phyloP scores from a whole-genome alignment of 257 asterid species.

The Thymus quinquecostatus region DNA sequence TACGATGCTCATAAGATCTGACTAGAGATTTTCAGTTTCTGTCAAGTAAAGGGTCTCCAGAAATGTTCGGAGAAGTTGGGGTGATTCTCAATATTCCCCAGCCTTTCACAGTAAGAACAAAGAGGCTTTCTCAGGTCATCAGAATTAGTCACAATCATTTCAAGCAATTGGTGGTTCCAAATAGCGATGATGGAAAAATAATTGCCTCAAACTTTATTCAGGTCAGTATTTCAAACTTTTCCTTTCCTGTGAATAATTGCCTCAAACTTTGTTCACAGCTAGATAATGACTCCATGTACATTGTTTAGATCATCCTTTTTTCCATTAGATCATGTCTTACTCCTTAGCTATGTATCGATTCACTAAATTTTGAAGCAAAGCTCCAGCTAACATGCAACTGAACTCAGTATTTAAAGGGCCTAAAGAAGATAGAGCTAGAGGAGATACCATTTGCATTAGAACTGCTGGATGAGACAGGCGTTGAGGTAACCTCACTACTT shows the following conservation, averaged over 20 bases:
- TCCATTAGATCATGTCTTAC: background rate
- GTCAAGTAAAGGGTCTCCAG: slow-evolving; percentile 60
- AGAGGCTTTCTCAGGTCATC: slow-evolving; percentile 89
- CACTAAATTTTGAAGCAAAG: slow-evolving; percentile 14
- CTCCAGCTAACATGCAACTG: slow-evolving; percentile 28
- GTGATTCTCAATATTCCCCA: slow-evolving; percentile 84
- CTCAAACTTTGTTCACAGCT: slow-evolving; percentile 66
- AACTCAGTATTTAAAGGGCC: slow-evolving; percentile 66
- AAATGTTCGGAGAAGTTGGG: slow-evolving; percentile 86
- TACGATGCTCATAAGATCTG: slow-evolving; percentile 19
- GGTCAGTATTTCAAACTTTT: slow-evolving; percentile 48
- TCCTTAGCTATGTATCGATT: slow-evolving; percentile 8
- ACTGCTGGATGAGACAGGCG: slow-evolving; percentile 55
- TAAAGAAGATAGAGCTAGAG: slow-evolving; percentile 65
- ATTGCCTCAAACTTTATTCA: slow-evolving; percentile 74
- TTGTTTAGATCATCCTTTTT: slow-evolving; percentile 9
- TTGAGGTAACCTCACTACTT: slow-evolving; percentile 54
- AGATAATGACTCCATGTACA: background rate
- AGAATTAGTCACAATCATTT: slow-evolving; percentile 88
- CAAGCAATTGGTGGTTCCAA: slow-evolving; percentile 83
- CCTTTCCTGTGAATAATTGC: slow-evolving; percentile 33
- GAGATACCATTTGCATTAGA: slow-evolving; percentile 74
- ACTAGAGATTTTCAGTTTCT: slow-evolving; percentile 56
- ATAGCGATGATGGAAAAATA: slow-evolving; percentile 60
- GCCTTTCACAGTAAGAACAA: slow-evolving; percentile 91